Evolutionary conservation across 768 basidiomycete species (phyloP).

Genomic region (Pisolithus marmoratus): DNA sequence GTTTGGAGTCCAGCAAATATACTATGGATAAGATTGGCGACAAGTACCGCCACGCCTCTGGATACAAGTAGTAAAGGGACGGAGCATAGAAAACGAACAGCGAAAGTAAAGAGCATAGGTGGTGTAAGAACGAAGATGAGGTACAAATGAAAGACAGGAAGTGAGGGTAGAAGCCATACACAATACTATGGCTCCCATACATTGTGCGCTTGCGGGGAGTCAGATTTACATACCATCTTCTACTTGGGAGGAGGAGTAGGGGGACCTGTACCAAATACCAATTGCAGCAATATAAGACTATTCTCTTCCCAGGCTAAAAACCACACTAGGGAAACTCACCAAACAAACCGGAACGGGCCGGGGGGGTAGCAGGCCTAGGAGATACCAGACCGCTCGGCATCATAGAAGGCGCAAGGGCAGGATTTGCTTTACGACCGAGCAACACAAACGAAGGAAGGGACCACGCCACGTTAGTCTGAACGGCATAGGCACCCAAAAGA

Average conservation of each 20-base stretch:
- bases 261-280: slow-evolving; percentile 27
- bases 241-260: slow-evolving; percentile 43
- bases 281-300: neutral
- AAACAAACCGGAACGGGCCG: slow-evolving; percentile 59
- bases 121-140: too few relatives aligned
- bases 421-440: slow-evolving; percentile 46
- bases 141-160: too few relatives aligned
- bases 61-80: too few relatives aligned
- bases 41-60: too few relatives aligned
- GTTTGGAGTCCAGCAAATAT: too few relatives aligned
- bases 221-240: neutral
- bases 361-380: slow-evolving; percentile 37
- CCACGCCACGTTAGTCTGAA: neutral
- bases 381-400: slow-evolving; percentile 28
- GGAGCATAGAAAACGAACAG: too few relatives aligned
- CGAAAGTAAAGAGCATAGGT: too few relatives aligned
- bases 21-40: too few relatives aligned
- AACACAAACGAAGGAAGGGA: neutral
- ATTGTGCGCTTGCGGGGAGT: too few relatives aligned
- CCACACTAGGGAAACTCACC: slow-evolving; percentile 33
- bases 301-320: neutral
- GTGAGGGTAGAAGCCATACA: too few relatives aligned
- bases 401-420: slow-evolving; percentile 48
- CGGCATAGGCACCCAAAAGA: neutral
- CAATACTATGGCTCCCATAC: too few relatives aligned